Percentiles rank a stretch among this genome's conserved stretches.
phyloP scores from a whole-genome alignment of 306 rosid genomes.

The Corylus heterophylla region DNA sequence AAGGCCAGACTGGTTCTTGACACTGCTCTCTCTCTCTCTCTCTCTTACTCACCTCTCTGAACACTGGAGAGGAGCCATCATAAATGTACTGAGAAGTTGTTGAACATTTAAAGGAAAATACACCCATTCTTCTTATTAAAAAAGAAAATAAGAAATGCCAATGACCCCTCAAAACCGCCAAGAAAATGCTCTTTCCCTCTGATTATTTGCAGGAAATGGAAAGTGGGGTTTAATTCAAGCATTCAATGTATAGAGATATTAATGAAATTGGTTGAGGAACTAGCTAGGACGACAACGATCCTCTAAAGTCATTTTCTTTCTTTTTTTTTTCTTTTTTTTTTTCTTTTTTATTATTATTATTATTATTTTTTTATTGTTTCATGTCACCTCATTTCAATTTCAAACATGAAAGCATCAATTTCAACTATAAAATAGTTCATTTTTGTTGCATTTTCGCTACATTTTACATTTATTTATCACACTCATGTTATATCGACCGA shows the following conservation, averaged over 20 bases:
- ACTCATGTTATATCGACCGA: no score
- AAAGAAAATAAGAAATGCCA: background rate
- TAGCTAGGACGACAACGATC: background rate
- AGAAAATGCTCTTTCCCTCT: slow-evolving; percentile 17
- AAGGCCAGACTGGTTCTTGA: slow-evolving; percentile 53
- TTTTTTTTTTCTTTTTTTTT: no score
- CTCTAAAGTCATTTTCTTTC: no score
- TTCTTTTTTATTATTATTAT: no score
- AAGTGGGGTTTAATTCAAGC: slow-evolving; percentile 47
- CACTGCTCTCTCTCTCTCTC: slow-evolving; percentile 16
- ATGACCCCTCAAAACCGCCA: background rate
- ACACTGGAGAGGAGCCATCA: slow-evolving; percentile 36
- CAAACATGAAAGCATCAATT: no score
- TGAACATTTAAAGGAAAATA: slow-evolving; percentile 37
- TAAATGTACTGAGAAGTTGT: slow-evolving; percentile 64
- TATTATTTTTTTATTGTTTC: no score
- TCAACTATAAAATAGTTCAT: no score
- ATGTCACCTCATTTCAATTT: no score
- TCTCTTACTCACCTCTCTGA: slow-evolving; percentile 19
- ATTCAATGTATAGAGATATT: slow-evolving; percentile 52
- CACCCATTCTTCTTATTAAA: slow-evolving; percentile 17
- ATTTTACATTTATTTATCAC: no score
- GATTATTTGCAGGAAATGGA: slow-evolving; percentile 30
- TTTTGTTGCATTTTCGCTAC: no score
- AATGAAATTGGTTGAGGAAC: slow-evolving; percentile 92